These are phyloP conservation scores for Colletotrichum tofieldiae DNA, from an alignment of 2,329 filamentous ascomycete species.

Conservation along the genomic window DNA sequence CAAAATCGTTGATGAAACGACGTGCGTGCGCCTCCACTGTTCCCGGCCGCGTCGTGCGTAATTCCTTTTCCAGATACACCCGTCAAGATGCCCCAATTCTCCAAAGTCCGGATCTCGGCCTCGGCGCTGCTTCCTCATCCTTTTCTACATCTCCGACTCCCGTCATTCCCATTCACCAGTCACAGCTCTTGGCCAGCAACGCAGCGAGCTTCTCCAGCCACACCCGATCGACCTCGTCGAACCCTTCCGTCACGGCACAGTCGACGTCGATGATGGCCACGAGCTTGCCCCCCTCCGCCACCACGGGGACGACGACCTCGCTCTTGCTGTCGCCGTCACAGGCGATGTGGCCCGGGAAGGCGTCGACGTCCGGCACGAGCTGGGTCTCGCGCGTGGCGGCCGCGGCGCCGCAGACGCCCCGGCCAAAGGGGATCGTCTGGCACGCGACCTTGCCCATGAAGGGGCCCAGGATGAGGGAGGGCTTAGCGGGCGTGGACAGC, in stretches of 20 bases:
- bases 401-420: slow-evolving; percentile 83
- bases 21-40: background rate
- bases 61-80: background rate
- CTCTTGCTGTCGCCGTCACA: slow-evolving; percentile 84
- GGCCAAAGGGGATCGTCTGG: slow-evolving; percentile 81
- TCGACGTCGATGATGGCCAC: slow-evolving; percentile 87
- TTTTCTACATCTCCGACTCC: rapidly evolving
- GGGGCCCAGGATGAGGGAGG: slow-evolving; percentile 80
- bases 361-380: slow-evolving; percentile 78
- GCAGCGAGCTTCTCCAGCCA: slow-evolving; percentile 77
- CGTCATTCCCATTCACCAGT: slow-evolving; percentile 66
- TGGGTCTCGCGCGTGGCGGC: slow-evolving; percentile 75
- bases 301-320: slow-evolving; percentile 86
- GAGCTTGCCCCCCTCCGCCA: slow-evolving; percentile 61
- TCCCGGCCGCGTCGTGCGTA: background rate
- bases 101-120: background rate
- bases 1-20: slow-evolving; percentile 1
- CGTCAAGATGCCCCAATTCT: background rate
- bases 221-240: slow-evolving; percentile 77
- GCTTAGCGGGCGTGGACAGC: slow-evolving; percentile 50
- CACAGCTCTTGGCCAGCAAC: slow-evolving; percentile 73
- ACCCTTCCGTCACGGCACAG: slow-evolving; percentile 77
- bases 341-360: slow-evolving; percentile 85
- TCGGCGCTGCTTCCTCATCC: background rate
- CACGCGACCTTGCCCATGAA: slow-evolving; percentile 88